A percentile compares a stretch with the other conserved stretches of the same genome.
These are phyloP conservation scores for Cercospora zeina DNA, from an alignment of 2,329 filamentous ascomycete species.

Conservation along the genomic window DNA sequence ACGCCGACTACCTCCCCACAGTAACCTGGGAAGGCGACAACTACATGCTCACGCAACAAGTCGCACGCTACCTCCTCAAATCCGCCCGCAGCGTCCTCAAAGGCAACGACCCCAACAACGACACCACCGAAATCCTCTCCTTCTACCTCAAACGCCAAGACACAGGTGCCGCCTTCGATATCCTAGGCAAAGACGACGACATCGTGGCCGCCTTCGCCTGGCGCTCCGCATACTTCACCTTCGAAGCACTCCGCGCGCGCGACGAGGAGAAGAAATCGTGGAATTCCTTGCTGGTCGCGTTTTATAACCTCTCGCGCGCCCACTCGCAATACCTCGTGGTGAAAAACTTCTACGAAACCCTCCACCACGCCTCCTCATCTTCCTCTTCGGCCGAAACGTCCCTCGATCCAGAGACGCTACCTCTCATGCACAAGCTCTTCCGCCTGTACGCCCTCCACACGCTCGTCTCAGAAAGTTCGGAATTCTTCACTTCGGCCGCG, in stretches of 20 bases:
- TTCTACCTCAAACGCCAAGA: constrained; percentile 66
- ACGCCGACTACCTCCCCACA: constrained; percentile 72
- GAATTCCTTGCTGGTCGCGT: constrained; percentile 76
- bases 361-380: constrained; percentile 48
- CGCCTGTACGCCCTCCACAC: constrained; percentile 65
- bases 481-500: constrained; percentile 71
- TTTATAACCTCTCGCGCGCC: constrained; percentile 72
- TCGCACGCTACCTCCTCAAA: constrained; percentile 74
- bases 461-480: constrained; percentile 66
- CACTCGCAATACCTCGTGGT: constrained; percentile 76
- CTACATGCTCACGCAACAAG: constrained; percentile 80
- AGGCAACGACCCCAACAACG: constrained; percentile 64
- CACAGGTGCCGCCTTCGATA: constrained; percentile 71
- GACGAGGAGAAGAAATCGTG: constrained; percentile 74
- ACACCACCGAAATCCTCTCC: constrained; percentile 66
- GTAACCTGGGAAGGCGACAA: constrained; percentile 76
- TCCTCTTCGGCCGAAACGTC: constrained; percentile 48
- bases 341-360: constrained; percentile 73
- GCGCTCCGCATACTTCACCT: constrained; percentile 72
- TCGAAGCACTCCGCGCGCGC: constrained; percentile 71
- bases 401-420: constrained; percentile 60
- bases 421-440: constrained; percentile 66
- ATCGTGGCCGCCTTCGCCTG: constrained; percentile 73
- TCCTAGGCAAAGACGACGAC: constrained; percentile 68
- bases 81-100: constrained; percentile 69